A percentile compares a stretch with the other conserved stretches of the same genome.
These are phyloP conservation scores for Hippophae rhamnoides DNA, from an alignment of 306 rosid genomes.

Conservation along the genomic window DNA sequence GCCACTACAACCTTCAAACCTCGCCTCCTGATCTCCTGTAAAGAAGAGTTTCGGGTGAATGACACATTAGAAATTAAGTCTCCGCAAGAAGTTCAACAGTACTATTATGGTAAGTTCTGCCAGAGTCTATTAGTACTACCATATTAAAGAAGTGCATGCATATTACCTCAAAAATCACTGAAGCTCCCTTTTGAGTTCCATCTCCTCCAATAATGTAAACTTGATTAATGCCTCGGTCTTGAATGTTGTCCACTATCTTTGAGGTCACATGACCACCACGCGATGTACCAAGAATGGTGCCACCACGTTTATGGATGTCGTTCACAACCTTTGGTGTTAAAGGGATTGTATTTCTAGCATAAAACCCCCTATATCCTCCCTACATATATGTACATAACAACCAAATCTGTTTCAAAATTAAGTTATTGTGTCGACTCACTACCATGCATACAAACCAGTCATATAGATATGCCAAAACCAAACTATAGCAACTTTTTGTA, in stretches of 20 bases:
- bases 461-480: not conserved
- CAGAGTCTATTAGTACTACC: not conserved
- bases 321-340: slow-evolving; percentile 44
- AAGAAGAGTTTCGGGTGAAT: not conserved
- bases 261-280: slow-evolving; percentile 41
- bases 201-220: slow-evolving; percentile 46
- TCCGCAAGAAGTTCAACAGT: not conserved
- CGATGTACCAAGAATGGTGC: slow-evolving; percentile 51
- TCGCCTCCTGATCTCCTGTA: slow-evolving; percentile 45
- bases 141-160: too few relatives aligned
- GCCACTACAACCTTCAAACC: slow-evolving; percentile 50
- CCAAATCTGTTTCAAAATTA: not conserved
- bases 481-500: too few relatives aligned
- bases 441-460: not conserved
- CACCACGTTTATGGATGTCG: slow-evolving; percentile 54
- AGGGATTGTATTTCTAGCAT: slow-evolving; percentile 35
- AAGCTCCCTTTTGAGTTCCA: slow-evolving; percentile 49
- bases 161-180: slow-evolving; percentile 38
- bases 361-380: slow-evolving; percentile 56
- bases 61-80: not conserved
- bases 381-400: slow-evolving; percentile 7
- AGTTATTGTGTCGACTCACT: not conserved
- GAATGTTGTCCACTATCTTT: slow-evolving; percentile 50
- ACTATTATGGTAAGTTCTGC: not conserved
- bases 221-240: slow-evolving; percentile 51